These are phyloP conservation scores for Punctularia strigosozonata DNA, from an alignment of 768 basidiomycete species.

Conservation along the genomic window DNA sequence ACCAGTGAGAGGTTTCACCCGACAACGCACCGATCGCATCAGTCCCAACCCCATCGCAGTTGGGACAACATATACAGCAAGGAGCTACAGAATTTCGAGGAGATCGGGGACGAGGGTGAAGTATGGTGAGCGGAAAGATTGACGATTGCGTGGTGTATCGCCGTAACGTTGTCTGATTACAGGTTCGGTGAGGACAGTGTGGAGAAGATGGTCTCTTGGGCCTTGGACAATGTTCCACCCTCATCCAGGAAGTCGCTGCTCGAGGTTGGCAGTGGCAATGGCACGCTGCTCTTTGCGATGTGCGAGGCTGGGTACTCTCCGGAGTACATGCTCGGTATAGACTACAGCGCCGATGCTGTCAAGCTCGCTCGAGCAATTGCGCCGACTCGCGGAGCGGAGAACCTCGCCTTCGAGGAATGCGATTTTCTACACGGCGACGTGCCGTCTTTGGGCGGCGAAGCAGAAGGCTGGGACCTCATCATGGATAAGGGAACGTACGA, in stretches of 20 bases:
- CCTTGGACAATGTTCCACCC: slow-evolving; percentile 39
- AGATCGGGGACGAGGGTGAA: slow-evolving; percentile 77
- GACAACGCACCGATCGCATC: slow-evolving; percentile 1
- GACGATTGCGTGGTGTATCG: neutral
- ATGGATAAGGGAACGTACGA: slow-evolving; percentile 88
- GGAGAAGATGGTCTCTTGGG: slow-evolving; percentile 75
- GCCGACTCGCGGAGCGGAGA: slow-evolving; percentile 21
- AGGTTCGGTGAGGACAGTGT: slow-evolving; percentile 77
- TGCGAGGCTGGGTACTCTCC: slow-evolving; percentile 53
- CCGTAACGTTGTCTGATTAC: neutral
- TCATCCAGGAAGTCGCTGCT: slow-evolving; percentile 38
- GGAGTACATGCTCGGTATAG: slow-evolving; percentile 46
- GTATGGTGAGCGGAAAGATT: slow-evolving; percentile 43
- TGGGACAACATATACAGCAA: slow-evolving; percentile 71
- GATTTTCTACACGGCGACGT: slow-evolving; percentile 57
- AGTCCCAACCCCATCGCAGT: slow-evolving; percentile 22
- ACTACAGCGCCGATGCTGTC: slow-evolving; percentile 68
- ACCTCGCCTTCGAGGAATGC: slow-evolving; percentile 44
- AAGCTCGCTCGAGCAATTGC: slow-evolving; percentile 51
- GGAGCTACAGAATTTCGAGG: slow-evolving; percentile 63
- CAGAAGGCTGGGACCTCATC: slow-evolving; percentile 54
- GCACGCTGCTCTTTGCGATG: slow-evolving; percentile 61
- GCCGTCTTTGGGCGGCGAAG: slow-evolving; percentile 13
- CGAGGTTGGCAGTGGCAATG: slow-evolving; percentile 77
- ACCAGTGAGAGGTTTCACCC: slow-evolving; percentile 40